A percentile compares a stretch with the other conserved stretches of the same genome.
phyloP scores from a whole-genome alignment of 495 filamentous ascomycete genomes.

The Cenococcum geophilum region DNA sequence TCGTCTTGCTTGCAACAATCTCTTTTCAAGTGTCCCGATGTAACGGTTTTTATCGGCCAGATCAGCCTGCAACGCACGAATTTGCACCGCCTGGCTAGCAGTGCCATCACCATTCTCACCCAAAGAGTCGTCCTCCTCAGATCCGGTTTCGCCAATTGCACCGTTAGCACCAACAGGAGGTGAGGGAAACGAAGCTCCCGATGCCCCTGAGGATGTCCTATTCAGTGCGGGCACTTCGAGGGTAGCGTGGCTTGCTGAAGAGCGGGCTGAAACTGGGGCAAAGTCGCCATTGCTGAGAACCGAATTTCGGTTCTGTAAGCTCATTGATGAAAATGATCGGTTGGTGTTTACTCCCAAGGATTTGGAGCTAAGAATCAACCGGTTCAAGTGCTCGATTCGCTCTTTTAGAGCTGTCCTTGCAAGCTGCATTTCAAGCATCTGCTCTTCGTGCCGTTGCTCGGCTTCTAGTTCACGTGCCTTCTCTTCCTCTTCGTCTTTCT shows the following conservation, averaged over 20 bases:
- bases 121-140: constrained; percentile 59
- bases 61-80: constrained; percentile 85
- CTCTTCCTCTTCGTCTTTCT: constrained; percentile 55
- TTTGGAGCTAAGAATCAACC: constrained; percentile 90
- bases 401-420: constrained; percentile 93
- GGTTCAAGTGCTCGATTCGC: constrained; percentile 94
- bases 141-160: constrained; percentile 14
- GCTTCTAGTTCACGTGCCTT: constrained; percentile 69
- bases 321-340: constrained; percentile 64
- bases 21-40: constrained; percentile 86
- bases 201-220: constrained; percentile 5
- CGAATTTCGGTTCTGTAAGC: constrained; percentile 61
- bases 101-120: constrained; percentile 82
- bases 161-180: background rate
- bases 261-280: constrained; percentile 54
- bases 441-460: constrained; percentile 83
- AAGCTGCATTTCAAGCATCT: constrained; percentile 96
- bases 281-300: constrained; percentile 44
- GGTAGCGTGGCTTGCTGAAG: constrained; percentile 46
- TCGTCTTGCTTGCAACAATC: constrained; percentile 82
- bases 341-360: constrained; percentile 84
- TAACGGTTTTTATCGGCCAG: constrained; percentile 93
- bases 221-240: constrained; percentile 26
- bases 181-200: constrained; percentile 6
- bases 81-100: constrained; percentile 72